Base-by-base conservation (phyloP, 2,329 filamentous ascomycete genomes). In the Fusarium liriodendri region DNA sequence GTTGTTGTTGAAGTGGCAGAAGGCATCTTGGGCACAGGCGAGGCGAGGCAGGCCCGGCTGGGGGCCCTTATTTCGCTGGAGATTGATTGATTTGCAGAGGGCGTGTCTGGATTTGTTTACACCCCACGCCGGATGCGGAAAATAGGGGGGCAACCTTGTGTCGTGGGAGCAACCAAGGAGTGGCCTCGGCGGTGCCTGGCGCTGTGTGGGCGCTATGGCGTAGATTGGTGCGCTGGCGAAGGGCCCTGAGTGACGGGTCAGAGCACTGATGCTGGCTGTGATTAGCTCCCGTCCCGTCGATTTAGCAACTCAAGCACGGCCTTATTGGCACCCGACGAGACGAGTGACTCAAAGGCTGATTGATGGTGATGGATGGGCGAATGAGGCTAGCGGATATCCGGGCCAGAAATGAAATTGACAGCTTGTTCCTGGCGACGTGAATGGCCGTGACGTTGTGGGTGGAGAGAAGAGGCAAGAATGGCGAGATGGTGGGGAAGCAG, bases 61-160 rank as follows among this genome's bases (percentile, higher is more conserved):
- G 70, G 67, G 72, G 72, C 66, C 73, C 70, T 75, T 75, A 76
- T 78, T 78, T 71, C 69, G 71, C 66, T 71, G 55, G 42, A 52
- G 54, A 38, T 58, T 58, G 58, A 61, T 63, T 67, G 61, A 68
- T 74, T 74, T 65, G 68, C 62, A 62, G 74, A 71, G 76, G 77
- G 75, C 66, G 77, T 78, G 77, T 77, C 72, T 77, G 72, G 47
- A 77, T 78, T 78, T 78, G 77, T 78, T 78, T 78, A 78, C 76
- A 77, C 76, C 75, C 75, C 75, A 77, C 75, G 76, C 76, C 68
- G 68, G 69, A 77, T 77, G 35, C 55, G 76, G 76, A 65, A 76
- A 78, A 76, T 76, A 77, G 76, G 75, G 76, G 76, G 75, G 76
- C 70, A 69, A 66, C 61, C 69, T 70, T 64, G 67, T 73, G 66